Conservation (phyloP, 2,329 filamentous ascomycete genomes). For the Parafenestella ontariensis region DNA sequence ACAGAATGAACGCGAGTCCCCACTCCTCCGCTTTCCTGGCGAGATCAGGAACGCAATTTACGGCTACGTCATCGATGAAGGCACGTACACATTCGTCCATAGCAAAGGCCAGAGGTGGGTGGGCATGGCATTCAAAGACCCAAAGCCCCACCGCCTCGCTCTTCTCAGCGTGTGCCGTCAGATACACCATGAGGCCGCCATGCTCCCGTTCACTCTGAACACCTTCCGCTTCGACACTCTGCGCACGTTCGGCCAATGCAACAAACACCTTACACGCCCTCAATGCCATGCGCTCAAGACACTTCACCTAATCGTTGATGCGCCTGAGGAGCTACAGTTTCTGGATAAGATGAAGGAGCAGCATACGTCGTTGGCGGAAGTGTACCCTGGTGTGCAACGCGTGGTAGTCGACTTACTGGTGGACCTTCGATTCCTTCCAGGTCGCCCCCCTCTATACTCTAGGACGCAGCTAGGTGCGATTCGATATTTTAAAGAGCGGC, state of each 20-base stretch:
- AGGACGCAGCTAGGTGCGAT: no score
- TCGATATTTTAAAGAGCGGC: no score
- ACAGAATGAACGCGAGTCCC: constrained; percentile 1
- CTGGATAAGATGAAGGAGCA: not conserved
- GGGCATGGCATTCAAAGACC: not conserved
- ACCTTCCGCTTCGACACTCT: not conserved
- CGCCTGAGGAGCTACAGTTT: not conserved
- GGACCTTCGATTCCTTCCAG: no score
- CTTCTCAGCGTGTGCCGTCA: not conserved
- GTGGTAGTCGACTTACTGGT: not conserved
- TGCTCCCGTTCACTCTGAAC: not conserved
- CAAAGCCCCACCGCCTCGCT: not conserved
- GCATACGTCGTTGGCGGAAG: not conserved
- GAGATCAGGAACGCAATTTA: constrained; percentile 12
- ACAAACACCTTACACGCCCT: not conserved
- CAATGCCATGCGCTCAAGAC: not conserved
- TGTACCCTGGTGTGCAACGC: not conserved
- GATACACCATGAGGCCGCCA: not conserved
- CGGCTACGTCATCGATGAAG: not conserved
- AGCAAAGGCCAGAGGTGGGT: not conserved
- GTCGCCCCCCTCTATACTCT: no score
- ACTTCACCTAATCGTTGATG: not conserved
- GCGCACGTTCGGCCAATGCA: not conserved
- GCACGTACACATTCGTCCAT: not conserved
- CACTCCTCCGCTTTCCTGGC: constrained; percentile 6